Base-by-base conservation (phyloP, 2,329 filamentous ascomycete species). In the Blastomyces parvus region DNA sequence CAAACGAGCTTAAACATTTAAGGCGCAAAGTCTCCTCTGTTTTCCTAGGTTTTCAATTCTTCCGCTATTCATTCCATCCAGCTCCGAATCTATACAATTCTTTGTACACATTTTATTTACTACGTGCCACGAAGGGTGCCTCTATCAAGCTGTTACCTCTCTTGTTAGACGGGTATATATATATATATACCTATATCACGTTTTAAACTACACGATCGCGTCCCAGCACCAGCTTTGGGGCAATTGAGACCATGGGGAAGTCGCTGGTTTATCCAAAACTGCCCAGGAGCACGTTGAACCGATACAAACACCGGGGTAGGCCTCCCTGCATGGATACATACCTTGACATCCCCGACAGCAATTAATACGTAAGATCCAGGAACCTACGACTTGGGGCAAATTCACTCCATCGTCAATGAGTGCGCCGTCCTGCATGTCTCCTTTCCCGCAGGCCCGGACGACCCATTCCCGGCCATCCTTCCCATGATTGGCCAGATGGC, bases 401-500 rank as follows among this genome's bases (percentile, higher is more conserved):
- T 95, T 71, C 89, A 95, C 74, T 73, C 76, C 64, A 88, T 95
- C 70, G 80, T 96, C 75, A 91, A 93, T 55, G 80, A 81, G 25
- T 83, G 84, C n/a, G 85, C 84, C 46, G 83, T 95, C 59, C 81
- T 94, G 19, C 87, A 95, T 76, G 86, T 95, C 69, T 91, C 90
- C 66, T 95, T 95, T 81, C 84, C 82, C 60, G 80, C 83, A 1
- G 79, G 80, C 4, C 76, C 81, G 0, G 76, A 80, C 55, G 84
- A 86, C 61, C 86, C 88, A 0, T 94, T 92, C 71, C 90, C 90
- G 3, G 84, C 85, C 60, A 86, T 88, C 62, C 81, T 96, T 1
- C 91, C 91, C 65, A 93, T 95, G 90, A 89, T 95, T 70, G 90
- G 89, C 60, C 86, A 89, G 69, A 88, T 94, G 82, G 89, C 86